phyloP scores from a whole-genome alignment of 2,329 filamentous ascomycete species.

The Fusarium buharicum region DNA sequence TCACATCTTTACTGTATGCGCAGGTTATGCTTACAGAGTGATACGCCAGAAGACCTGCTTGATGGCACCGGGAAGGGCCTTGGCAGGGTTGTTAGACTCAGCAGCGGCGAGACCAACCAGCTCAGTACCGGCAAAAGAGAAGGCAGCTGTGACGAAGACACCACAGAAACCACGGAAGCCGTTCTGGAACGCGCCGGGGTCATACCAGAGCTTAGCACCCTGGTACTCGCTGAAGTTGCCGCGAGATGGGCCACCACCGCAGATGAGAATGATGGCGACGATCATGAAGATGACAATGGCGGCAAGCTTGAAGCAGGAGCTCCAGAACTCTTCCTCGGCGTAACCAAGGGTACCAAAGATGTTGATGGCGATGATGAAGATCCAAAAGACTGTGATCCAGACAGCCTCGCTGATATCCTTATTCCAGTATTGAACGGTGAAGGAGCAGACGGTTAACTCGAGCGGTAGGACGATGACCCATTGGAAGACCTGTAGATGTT shows the following conservation, averaged over 20 bases:
- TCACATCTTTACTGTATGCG: conserved; percentile 17
- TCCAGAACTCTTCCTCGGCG: conserved; percentile 66
- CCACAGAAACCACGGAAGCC: conserved; percentile 76
- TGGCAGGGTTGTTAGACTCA: conserved; percentile 73
- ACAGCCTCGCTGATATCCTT: conserved; percentile 57
- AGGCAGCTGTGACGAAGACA: conserved; percentile 76
- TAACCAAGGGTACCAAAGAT: conserved; percentile 65
- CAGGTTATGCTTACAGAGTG: conserved; percentile 48
- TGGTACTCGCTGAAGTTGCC: conserved; percentile 55
- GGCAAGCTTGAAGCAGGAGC: conserved; percentile 65
- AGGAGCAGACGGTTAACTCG: conserved; percentile 61
- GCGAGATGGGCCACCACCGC: conserved; percentile 64
- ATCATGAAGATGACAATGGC: conserved; percentile 72
- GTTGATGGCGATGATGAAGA: conserved; percentile 62
- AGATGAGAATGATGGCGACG: conserved; percentile 65
- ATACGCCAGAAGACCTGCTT: conserved; percentile 75
- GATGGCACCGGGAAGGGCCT: conserved; percentile 79
- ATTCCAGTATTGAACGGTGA: conserved; percentile 65
- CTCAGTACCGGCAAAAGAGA: conserved; percentile 75
- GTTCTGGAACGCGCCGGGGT: conserved; percentile 68
- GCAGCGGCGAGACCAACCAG: conserved; percentile 76
- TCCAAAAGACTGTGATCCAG: conserved; percentile 65
- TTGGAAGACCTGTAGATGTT: conserved; percentile 53
- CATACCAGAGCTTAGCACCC: conserved; percentile 52
- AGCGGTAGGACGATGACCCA: conserved; percentile 63